A percentile compares a stretch with the other conserved stretches of the same genome.
phyloP scores from a whole-genome alignment of 371 early-diverging fungal species.

The Chytridiales sp. region DNA sequence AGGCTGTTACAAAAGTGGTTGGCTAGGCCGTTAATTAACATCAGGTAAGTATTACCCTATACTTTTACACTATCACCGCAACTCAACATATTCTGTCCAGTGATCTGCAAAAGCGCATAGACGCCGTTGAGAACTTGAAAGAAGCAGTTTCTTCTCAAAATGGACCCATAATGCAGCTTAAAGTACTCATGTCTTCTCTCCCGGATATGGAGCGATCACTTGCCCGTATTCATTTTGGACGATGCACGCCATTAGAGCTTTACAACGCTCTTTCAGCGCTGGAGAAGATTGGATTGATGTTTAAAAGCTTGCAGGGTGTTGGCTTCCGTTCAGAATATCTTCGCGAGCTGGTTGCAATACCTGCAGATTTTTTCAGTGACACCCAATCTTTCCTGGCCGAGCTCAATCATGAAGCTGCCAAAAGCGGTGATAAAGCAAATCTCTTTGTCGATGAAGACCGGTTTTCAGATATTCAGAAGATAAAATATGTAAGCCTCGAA shows the following conservation, averaged over 20 bases:
- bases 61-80: neutral
- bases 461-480: constrained; percentile 57
- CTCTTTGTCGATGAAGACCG: constrained; percentile 52
- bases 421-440: constrained; percentile 43
- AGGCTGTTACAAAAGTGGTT: constrained; percentile 79
- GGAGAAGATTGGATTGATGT: constrained; percentile 39
- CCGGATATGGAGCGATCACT: constrained; percentile 69
- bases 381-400: constrained; percentile 40
- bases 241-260: constrained; percentile 65
- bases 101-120: constrained; percentile 63
- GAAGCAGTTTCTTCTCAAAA: constrained; percentile 22
- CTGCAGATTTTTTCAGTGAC: too few species aligned
- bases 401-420: constrained; percentile 50
- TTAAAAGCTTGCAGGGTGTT: too few species aligned
- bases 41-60: constrained; percentile 11
- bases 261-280: constrained; percentile 56
- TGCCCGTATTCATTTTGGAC: constrained; percentile 69
- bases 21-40: constrained; percentile 66
- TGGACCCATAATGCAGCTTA: constrained; percentile 19
- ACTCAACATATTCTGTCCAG: neutral
- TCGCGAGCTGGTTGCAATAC: too few species aligned
- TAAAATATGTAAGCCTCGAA: constrained; percentile 46
- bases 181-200: constrained; percentile 28
- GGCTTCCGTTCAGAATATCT: too few species aligned
- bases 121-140: constrained; percentile 68